Evolutionary conservation across 495 filamentous ascomycete genomes (phyloP), one percentile per base, ranked within the genome.

Genomic region (Podospora pseudopauciseta): DNA sequence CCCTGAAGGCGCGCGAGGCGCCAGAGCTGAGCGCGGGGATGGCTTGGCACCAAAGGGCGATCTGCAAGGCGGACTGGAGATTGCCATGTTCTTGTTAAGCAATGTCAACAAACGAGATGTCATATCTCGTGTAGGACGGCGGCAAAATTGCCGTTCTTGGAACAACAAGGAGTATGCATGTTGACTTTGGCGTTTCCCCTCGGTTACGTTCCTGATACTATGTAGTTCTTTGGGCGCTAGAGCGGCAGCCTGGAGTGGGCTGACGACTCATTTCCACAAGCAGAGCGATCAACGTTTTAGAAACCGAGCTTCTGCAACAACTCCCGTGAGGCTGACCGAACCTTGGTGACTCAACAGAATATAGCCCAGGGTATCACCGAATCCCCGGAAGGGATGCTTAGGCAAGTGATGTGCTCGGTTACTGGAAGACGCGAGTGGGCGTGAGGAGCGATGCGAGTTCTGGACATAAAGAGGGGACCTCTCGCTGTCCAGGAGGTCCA

Each of bases 11-110:
- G 23, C 55, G 32, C 58, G 61, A 64, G 71, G 60, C 56, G 64
- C 19, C 15, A 26, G 20, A 70, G 72, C 72, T 71, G 69, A 71
- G 68, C 54, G 60, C 65, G 63, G 70, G 66, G 65, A 23, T 64
- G 32, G 56, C 63, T 67, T 65, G 63, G 63, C 64, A 65, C 56
- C 32, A 32, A 13, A 6, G 20, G 68, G 66, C 66, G 63, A 53
- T 58, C 54, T 39, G 67, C 68, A 58, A 73, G 71, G 71, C 66
- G 39, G 32, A 73, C 39, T 49, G 9, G 13, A 3, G 15, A 49
- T 9, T 49, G 6, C 39, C 39, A 49, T 49, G 0, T 13, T 49
- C 2, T 1, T 49, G 39, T 49, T 11, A 49, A 49, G 6, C 9
- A 49, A 49, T 13, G 5, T 49, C 39, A 49, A 49, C 39, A 49